A percentile compares a stretch with the other conserved stretches of the same genome.
Conservation (phyloP, 129 eudicot species). For the Solidago caesia region DNA sequence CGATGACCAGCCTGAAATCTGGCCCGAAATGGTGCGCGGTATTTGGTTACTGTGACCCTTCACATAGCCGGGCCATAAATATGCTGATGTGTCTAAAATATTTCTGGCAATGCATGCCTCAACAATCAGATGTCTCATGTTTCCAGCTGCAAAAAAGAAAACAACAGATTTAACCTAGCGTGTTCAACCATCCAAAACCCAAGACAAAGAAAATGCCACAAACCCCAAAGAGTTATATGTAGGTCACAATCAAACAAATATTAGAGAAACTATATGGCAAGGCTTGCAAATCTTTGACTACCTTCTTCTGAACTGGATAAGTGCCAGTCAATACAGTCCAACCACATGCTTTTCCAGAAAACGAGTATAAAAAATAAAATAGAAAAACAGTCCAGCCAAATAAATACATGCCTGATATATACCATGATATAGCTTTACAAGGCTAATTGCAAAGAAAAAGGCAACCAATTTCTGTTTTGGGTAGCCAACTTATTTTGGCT, state of each 20-base stretch:
- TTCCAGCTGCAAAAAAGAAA: slow-evolving; percentile 59
- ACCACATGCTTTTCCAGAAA: neutral
- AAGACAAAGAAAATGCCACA: neutral
- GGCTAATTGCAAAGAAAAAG: neutral
- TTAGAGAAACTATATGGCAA: neutral
- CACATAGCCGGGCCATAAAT: slow-evolving; percentile 92
- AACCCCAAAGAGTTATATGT: neutral
- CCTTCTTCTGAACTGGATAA: neutral
- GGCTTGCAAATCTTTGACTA: neutral
- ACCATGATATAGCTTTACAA: neutral
- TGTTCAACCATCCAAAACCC: slow-evolving; percentile 5
- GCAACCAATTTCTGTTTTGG: neutral
- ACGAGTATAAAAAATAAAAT: too few relatives aligned
- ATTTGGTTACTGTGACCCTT: slow-evolving; percentile 78
- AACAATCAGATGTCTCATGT: slow-evolving; percentile 85
- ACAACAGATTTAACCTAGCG: neutral
- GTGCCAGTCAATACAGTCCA: neutral
- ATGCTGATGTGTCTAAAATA: slow-evolving; percentile 87
- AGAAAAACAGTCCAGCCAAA: too few relatives aligned
- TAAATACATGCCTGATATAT: neutral
- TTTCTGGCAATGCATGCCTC: slow-evolving; percentile 96
- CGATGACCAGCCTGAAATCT: slow-evolving; percentile 85
- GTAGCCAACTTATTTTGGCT: too few relatives aligned
- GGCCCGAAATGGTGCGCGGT: slow-evolving; percentile 69
- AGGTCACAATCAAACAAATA: neutral